Conservation (phyloP, 2,329 filamentous ascomycete genomes). For the Fusarium lateritium region DNA sequence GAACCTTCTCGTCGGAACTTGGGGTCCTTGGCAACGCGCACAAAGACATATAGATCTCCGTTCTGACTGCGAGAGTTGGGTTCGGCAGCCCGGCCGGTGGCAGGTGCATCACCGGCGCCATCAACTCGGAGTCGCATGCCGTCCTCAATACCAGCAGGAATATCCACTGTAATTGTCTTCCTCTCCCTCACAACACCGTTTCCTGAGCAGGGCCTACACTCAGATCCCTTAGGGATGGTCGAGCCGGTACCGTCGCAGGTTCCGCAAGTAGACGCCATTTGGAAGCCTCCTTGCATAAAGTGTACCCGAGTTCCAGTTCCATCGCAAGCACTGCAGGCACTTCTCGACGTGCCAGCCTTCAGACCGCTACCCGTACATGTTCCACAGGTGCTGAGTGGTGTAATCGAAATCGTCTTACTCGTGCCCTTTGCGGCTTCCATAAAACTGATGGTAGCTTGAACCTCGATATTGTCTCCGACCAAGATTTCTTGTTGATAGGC, state of each 20-base stretch:
- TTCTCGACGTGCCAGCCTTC: conserved; percentile 82
- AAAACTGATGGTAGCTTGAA: conserved; percentile 93
- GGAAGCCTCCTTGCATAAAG: conserved; percentile 92
- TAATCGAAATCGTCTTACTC: conserved; percentile 88
- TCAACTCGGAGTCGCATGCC: conserved; percentile 91
- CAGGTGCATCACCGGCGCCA: conserved; percentile 88
- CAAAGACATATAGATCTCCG: conserved; percentile 92
- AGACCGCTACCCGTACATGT: conserved; percentile 88
- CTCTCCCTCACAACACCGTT: conserved; percentile 87
- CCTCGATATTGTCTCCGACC: conserved; percentile 96
- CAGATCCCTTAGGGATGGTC: conserved; percentile 81
- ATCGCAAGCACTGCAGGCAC: conserved; percentile 83
- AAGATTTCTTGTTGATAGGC: conserved; percentile 85
- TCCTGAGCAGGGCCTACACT: conserved; percentile 85
- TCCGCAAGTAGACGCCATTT: conserved; percentile 92
- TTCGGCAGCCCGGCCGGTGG: conserved; percentile 78
- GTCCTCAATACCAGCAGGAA: conserved; percentile 95
- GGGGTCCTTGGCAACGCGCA: conserved; percentile 89
- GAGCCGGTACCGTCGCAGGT: conserved; percentile 85
- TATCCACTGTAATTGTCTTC: conserved; percentile 89
- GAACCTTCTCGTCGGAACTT: conserved; percentile 91
- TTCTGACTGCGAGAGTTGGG: conserved; percentile 75
- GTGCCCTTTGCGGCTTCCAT: conserved; percentile 96
- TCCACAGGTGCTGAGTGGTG: conserved; percentile 83
- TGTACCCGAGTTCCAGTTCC: conserved; percentile 91